These are phyloP conservation scores for Abrus precatorius DNA, from an alignment of 306 rosid species.

Conservation along the genomic window DNA sequence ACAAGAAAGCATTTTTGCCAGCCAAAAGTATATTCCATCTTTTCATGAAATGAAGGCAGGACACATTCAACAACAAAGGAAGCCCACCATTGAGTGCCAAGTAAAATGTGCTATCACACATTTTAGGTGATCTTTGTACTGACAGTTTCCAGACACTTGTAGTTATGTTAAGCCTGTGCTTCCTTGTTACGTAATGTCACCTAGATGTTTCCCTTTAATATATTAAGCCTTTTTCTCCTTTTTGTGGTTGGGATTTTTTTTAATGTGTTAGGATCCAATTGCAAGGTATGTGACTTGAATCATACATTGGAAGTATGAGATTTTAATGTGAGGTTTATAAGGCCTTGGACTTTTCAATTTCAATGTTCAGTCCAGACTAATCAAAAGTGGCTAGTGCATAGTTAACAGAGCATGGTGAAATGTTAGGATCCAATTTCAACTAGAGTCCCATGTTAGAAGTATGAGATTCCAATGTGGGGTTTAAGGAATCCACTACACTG, in stretches of 20 bases:
- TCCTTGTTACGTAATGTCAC: neutral
- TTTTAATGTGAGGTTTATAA: too few species aligned
- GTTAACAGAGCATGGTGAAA: too few species aligned
- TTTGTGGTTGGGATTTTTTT: neutral
- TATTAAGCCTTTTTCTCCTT: neutral
- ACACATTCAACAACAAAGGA: neutral
- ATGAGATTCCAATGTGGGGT: too few species aligned
- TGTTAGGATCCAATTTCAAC: too few species aligned
- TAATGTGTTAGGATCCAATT: too few species aligned
- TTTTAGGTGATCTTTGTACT: neutral
- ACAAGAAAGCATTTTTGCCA: neutral
- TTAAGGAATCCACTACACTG: too few species aligned
- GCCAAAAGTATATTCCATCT: neutral
- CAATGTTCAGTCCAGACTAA: too few species aligned
- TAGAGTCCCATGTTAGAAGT: too few species aligned
- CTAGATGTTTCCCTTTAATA: neutral
- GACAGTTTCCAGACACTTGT: neutral
- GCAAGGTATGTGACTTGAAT: too few species aligned
- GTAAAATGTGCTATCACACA: constrained; percentile 10
- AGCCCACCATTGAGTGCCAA: neutral
- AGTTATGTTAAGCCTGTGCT: neutral
- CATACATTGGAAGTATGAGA: too few species aligned
- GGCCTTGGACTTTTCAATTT: too few species aligned
- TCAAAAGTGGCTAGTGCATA: too few species aligned
- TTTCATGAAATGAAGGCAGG: neutral